Evolutionary conservation across 495 filamentous ascomycete species (phyloP).

Genomic region (Tuber melanosporum): DNA sequence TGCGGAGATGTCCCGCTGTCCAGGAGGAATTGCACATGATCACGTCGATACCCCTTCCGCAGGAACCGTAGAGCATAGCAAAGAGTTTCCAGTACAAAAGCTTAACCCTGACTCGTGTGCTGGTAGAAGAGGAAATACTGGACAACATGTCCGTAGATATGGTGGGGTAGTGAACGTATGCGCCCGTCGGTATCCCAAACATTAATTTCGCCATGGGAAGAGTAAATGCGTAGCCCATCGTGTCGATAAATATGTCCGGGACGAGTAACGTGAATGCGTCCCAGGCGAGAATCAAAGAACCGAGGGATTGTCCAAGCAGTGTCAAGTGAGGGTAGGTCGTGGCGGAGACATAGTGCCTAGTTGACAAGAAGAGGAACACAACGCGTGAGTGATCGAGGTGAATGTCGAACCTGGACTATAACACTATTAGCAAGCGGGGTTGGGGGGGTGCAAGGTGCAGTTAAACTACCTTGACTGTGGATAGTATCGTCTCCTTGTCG

Average conservation of each 20-base stretch:
- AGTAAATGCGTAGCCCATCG: constrained; percentile 95
- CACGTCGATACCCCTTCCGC: constrained; percentile 74
- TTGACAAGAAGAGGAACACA: constrained; percentile 81
- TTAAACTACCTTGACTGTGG: constrained; percentile 59
- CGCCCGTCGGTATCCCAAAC: constrained; percentile 80
- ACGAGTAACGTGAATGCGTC: constrained; percentile 89
- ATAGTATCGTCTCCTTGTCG: constrained; percentile 68
- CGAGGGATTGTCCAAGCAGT: constrained; percentile 84
- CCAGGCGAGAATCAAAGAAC: constrained; percentile 76
- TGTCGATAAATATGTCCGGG: constrained; percentile 92
- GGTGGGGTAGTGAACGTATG: constrained; percentile 96
- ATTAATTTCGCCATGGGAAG: constrained; percentile 74
- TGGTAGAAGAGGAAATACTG: constrained; percentile 57
- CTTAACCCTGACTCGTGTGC: constrained; percentile 50
- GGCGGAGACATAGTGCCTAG: constrained; percentile 73
- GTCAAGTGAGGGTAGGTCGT: constrained; percentile 89
- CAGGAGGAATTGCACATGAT: constrained; percentile 96
- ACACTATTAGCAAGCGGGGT: constrained; percentile 11
- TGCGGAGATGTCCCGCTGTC: constrained; percentile 77
- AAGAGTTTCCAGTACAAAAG: constrained; percentile 89
- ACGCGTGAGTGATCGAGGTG: constrained; percentile 74
- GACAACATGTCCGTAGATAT: constrained; percentile 97
- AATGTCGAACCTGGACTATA: constrained; percentile 83
- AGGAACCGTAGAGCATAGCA: constrained; percentile 68
- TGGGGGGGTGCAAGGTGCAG: not conserved